Conservation (phyloP, 495 filamentous ascomycete genomes). For the Aspergillus biplanus region DNA sequence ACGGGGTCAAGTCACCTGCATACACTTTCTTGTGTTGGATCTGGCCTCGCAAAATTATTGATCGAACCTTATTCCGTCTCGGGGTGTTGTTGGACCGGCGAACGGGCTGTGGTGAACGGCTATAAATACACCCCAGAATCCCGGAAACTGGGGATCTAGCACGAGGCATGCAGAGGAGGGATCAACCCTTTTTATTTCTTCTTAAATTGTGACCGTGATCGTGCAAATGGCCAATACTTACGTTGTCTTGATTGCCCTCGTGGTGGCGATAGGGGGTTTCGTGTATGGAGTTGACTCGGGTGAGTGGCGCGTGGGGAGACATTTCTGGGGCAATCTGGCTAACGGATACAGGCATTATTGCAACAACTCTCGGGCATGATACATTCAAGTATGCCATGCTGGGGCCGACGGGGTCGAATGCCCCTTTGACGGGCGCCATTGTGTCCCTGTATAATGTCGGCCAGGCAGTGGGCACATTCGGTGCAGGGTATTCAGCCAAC, state of each 20-base stretch:
- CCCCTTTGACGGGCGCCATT: slow-evolving; percentile 31
- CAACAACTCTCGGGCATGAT: slow-evolving; percentile 33
- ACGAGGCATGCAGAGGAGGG: not conserved
- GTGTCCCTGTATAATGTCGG: slow-evolving; percentile 36
- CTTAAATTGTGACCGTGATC: not conserved
- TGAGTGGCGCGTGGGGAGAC: not conserved
- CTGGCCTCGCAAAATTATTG: not conserved
- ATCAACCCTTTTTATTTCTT: not conserved
- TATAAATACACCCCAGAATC: slow-evolving; percentile 7
- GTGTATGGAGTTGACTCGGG: slow-evolving; percentile 22
- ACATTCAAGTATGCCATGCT: slow-evolving; percentile 33
- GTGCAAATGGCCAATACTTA: slow-evolving; percentile 16
- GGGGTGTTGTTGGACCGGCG: slow-evolving; percentile 9
- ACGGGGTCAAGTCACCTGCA: not conserved
- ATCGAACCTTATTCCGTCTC: not conserved
- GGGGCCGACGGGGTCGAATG: slow-evolving; percentile 25
- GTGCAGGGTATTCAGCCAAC: slow-evolving; percentile 30
- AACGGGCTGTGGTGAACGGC: not conserved
- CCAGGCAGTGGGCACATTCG: slow-evolving; percentile 30
- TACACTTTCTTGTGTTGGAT: not conserved
- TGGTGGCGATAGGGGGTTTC: slow-evolving; percentile 22
- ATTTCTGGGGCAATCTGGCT: not conserved
- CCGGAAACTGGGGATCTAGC: not conserved
- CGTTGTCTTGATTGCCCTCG: slow-evolving; percentile 16
- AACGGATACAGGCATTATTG: slow-evolving; percentile 29